These are phyloP conservation scores for Tagetes erecta DNA, from an alignment of 129 eudicot genomes.

Conservation along the genomic window DNA sequence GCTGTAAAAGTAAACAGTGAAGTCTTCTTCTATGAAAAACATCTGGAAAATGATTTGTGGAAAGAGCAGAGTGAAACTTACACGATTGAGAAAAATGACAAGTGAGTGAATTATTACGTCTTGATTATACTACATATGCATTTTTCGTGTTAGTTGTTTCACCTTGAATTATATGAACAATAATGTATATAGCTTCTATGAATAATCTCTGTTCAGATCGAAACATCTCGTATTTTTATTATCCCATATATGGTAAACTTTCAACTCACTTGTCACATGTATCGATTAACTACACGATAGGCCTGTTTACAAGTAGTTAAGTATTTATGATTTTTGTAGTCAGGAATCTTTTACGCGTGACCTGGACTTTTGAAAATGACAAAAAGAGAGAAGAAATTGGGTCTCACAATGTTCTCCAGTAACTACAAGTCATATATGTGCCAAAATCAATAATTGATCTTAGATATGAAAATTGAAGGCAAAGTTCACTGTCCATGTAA, in stretches of 20 bases:
- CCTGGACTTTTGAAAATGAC: neutral
- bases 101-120: constrained; percentile 17
- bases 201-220: neutral
- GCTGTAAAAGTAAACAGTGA: constrained; percentile 48
- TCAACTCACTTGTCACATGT: too few species aligned
- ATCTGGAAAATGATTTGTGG: constrained; percentile 61
- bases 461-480: neutral
- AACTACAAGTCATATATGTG: neutral
- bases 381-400: neutral
- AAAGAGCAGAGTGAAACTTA: constrained; percentile 47
- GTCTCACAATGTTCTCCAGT: neutral
- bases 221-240: neutral
- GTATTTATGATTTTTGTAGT: neutral
- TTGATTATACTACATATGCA: neutral
- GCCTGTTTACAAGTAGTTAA: neutral
- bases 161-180: neutral
- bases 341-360: neutral
- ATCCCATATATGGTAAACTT: too few species aligned
- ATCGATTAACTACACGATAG: neutral
- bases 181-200: constrained; percentile 6
- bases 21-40: constrained; percentile 57
- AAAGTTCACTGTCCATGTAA: neutral
- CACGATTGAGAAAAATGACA: constrained; percentile 37
- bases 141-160: neutral
- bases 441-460: neutral